Evolutionary conservation across 1,139 yeast genomes (phyloP).

Genomic region (Saccharomyces hybrid): DNA sequence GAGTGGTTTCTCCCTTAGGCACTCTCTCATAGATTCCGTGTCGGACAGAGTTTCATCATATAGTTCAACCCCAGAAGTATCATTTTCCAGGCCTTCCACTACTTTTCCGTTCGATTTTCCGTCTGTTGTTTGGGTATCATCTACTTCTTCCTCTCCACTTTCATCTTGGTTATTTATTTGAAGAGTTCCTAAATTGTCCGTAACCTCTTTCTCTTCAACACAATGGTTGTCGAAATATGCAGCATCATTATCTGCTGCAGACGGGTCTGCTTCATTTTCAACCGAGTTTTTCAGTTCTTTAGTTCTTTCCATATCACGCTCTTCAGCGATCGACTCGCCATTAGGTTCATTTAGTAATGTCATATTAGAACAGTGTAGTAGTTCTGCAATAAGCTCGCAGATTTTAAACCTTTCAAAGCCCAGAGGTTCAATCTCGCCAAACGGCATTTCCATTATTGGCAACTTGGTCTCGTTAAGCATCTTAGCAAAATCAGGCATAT

Average conservation of each 20-base stretch:
- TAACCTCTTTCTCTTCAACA: background rate
- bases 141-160: conserved; percentile 4
- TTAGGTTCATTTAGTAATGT: conserved; percentile 76
- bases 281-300: conserved; percentile 2
- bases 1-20: conserved; percentile 52
- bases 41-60: conserved; percentile 18
- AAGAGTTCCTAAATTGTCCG: background rate
- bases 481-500: conserved; percentile 59
- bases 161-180: conserved; percentile 4
- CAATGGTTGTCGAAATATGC: background rate
- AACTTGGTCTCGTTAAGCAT: conserved; percentile 37
- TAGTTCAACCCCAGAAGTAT: conserved; percentile 15
- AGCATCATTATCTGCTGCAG: background rate
- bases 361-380: conserved; percentile 93
- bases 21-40: conserved; percentile 19
- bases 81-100: background rate
- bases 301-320: conserved; percentile 61
- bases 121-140: conserved; percentile 6
- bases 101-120: conserved; percentile 16
- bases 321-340: conserved; percentile 68
- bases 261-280: background rate
- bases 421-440: conserved; percentile 72
- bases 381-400: conserved; percentile 89
- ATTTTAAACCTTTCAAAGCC: conserved; percentile 94
- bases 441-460: conserved; percentile 52